phyloP scores from a whole-genome alignment of 2,329 filamentous ascomycete genomes.

The Chaetoscypha palmicola region DNA sequence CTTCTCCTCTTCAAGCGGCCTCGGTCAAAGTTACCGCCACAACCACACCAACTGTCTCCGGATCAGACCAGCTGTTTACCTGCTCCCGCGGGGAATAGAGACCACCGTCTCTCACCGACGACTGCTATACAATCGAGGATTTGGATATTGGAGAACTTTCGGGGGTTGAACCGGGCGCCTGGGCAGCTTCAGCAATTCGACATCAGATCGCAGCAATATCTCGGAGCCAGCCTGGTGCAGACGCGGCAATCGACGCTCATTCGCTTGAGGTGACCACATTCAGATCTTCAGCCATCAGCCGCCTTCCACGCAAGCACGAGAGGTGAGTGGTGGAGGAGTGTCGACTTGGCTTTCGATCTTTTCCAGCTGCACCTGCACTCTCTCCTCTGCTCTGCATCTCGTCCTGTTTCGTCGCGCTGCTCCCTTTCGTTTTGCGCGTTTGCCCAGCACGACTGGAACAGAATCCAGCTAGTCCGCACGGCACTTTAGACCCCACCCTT shows the following conservation, averaged over 20 bases:
- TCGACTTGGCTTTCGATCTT: conserved; percentile 1
- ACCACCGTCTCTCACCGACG: background rate
- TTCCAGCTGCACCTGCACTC: conserved; percentile 12
- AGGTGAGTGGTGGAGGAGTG: conserved; percentile 11
- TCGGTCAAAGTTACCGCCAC: background rate
- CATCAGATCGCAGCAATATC: background rate
- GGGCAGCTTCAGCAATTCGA: too few relatives aligned
- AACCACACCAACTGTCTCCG: background rate
- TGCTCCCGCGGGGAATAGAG: background rate
- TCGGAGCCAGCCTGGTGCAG: conserved; percentile 11
- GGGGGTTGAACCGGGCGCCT: too few relatives aligned
- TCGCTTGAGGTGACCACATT: conserved; percentile 22
- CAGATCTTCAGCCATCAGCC: conserved; percentile 22
- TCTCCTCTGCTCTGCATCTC: background rate
- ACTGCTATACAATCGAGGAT: too few relatives aligned
- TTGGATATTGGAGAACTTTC: too few relatives aligned
- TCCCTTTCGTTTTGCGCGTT: background rate
- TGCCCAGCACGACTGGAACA: background rate
- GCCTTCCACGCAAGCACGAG: conserved; percentile 15
- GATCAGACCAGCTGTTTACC: background rate
- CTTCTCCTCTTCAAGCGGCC: background rate
- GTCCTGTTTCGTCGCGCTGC: background rate
- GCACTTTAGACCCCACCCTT: conserved; percentile 4
- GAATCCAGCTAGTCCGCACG: background rate
- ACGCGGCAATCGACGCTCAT: conserved; percentile 10